Percentiles rank a stretch among this genome's conserved stretches.
phyloP scores from a whole-genome alignment of 495 filamentous ascomycete genomes.

The Elaphomyces granulatus region DNA sequence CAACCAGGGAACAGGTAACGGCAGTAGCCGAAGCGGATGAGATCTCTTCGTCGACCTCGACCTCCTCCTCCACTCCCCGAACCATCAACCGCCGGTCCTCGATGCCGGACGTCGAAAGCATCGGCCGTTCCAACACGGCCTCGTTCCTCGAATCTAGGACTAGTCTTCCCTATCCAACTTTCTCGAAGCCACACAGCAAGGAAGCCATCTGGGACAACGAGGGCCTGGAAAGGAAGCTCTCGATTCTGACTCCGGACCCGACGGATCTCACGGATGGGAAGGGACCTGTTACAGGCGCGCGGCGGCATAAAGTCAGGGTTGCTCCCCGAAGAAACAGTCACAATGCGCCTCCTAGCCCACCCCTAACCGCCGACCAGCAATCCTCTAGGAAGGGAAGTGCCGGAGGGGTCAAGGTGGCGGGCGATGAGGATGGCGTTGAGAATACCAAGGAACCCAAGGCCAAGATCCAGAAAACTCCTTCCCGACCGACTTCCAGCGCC shows the following conservation, averaged over 20 bases:
- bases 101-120: constrained; percentile 34
- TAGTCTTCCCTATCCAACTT: constrained; percentile 67
- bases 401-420: constrained; percentile 26
- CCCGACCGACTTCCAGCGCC: constrained; percentile 27
- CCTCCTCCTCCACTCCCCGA: constrained; percentile 15
- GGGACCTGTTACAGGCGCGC: constrained; percentile 1
- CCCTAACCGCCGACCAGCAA: constrained; percentile 40
- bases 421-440: constrained; percentile 20
- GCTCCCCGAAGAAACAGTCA: constrained; percentile 9
- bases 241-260: constrained; percentile 61
- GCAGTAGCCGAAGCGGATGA: constrained; percentile 24
- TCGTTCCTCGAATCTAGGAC: constrained; percentile 39
- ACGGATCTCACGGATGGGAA: constrained; percentile 53
- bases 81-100: constrained; percentile 32
- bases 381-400: constrained; percentile 33
- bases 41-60: constrained; percentile 22
- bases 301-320: constrained; percentile 10
- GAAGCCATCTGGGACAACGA: constrained; percentile 54
- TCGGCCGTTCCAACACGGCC: constrained; percentile 21
- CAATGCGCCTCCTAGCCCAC: constrained; percentile 45
- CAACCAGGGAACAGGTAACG: constrained; percentile 36
- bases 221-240: constrained; percentile 32
- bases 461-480: constrained; percentile 27
- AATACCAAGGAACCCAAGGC: constrained; percentile 24
- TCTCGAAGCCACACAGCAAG: constrained; percentile 83